Evolutionary conservation across 805 yeast genomes (phyloP).

Genomic region (Sungouiella thailandica): DNA sequence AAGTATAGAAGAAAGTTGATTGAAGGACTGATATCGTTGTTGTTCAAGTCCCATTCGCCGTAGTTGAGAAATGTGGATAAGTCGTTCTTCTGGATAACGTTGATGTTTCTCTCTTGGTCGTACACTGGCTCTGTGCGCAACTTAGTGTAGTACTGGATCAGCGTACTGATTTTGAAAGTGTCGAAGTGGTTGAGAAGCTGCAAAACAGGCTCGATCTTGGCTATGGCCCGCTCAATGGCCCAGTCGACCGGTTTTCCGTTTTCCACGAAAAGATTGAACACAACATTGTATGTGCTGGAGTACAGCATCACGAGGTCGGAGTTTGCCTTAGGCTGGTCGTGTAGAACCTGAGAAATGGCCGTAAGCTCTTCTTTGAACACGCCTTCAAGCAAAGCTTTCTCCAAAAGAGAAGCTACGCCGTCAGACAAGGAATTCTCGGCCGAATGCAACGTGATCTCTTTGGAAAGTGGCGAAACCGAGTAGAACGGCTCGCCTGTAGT

Average conservation of each 20-base stretch:
- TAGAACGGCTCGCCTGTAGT: not conserved
- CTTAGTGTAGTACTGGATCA: slow-evolving; percentile 63
- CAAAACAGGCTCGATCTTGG: slow-evolving; percentile 54
- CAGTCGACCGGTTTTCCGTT: slow-evolving; percentile 63
- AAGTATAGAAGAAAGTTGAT: slow-evolving; percentile 67
- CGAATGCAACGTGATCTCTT: slow-evolving; percentile 25
- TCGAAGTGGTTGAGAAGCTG: slow-evolving; percentile 48
- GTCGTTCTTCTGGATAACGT: slow-evolving; percentile 43
- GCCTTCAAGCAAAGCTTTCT: slow-evolving; percentile 31
- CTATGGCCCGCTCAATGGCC: slow-evolving; percentile 59
- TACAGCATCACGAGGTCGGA: slow-evolving; percentile 44
- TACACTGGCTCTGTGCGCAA: slow-evolving; percentile 24
- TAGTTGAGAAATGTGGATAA: slow-evolving; percentile 75
- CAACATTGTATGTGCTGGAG: slow-evolving; percentile 67
- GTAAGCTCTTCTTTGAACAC: slow-evolving; percentile 37
- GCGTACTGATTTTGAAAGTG: slow-evolving; percentile 74
- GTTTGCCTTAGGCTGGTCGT: slow-evolving; percentile 1
- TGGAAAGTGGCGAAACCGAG: slow-evolving; percentile 33
- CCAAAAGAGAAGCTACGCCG: slow-evolving; percentile 31
- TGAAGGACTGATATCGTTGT: slow-evolving; percentile 55
- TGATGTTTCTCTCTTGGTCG: slow-evolving; percentile 20
- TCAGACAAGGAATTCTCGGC: slow-evolving; percentile 20
- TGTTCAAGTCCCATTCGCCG: slow-evolving; percentile 76
- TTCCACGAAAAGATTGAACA: slow-evolving; percentile 70
- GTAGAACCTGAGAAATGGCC: slow-evolving; percentile 19